Evolutionary conservation across 495 filamentous ascomycete genomes (phyloP), one percentile per base, ranked within the genome.

Genomic region (Penicillium crystallinum): DNA sequence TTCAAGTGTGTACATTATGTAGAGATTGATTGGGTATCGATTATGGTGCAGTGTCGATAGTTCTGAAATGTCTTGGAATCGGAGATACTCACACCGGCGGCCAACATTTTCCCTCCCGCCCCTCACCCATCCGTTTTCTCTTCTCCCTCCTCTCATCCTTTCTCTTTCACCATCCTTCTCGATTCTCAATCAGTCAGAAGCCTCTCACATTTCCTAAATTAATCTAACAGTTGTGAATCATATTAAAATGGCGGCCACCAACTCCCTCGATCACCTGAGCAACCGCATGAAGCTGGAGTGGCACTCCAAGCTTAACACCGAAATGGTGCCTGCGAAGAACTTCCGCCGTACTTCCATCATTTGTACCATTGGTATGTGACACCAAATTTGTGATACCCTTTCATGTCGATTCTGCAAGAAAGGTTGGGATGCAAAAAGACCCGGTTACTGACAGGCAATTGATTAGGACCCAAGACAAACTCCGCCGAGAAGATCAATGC

Each of bases 291-390:
- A 86, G 76, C 87, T 95, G 61, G 87, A 93, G 76, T 98, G 93
- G 93, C 84, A 95, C 58, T 83, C 89, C 63, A 79, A 86, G 73
- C 78, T 88, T 49, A 82, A 83, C 74, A 91, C 89, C 49, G 84
- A 90, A 59, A 86, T 85, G 73, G 77, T 83, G 42, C 90, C 92
- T 27, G 75, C 80, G 40, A 87, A 87, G 76, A 89, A 90, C 77
- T 92, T 91, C 68, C 89, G 93, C 56, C 88, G 95, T 53, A 95
- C 95, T 46, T 96, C 92, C 55, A 98, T 98, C 79, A 96, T 98
- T 71, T 88, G 93, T 74, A 98, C 93, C 66, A 98, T 98, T 72
- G 93, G 93, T 88, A 78, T 65, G 71, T 65, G 11, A 5, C 42
- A 1, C 19, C n/a, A 42, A 17, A 11, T 9, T 25, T 27, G 10